phyloP scores from a whole-genome alignment of 495 filamentous ascomycete species.

The Penicillium cinerascens region DNA sequence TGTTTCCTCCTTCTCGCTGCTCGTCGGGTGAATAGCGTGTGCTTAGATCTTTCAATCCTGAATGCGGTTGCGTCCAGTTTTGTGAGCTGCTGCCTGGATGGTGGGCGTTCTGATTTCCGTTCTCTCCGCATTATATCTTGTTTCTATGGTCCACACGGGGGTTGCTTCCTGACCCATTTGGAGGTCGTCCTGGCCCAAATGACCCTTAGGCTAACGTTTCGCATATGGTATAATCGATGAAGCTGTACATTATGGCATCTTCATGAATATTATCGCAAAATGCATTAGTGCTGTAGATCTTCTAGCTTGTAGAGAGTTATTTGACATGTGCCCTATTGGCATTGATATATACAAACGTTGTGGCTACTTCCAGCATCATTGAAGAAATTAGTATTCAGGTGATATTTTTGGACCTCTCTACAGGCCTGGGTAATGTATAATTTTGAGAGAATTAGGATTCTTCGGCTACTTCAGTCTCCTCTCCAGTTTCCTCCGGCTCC shows the following conservation, averaged over 20 bases:
- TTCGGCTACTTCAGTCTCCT: slow-evolving; percentile 3
- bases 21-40: slow-evolving; percentile 28
- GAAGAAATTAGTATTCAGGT: background rate
- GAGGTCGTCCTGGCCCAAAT: slow-evolving; percentile 5
- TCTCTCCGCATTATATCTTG: slow-evolving; percentile 21
- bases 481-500: slow-evolving; percentile 13
- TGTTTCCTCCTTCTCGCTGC: slow-evolving; percentile 28
- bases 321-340: background rate
- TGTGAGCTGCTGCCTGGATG: slow-evolving; percentile 12
- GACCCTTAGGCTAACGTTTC: slow-evolving; percentile 13
- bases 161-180: slow-evolving; percentile 9
- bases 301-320: background rate
- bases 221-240: slow-evolving; percentile 25
- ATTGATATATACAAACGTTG: background rate
- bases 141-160: slow-evolving; percentile 11
- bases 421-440: background rate
- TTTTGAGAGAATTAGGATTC: slow-evolving; percentile 1
- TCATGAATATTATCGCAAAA: background rate
- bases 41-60: slow-evolving; percentile 24
- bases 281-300: background rate
- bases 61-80: slow-evolving; percentile 17
- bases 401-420: background rate
- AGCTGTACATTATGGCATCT: slow-evolving; percentile 26
- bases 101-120: slow-evolving; percentile 22
- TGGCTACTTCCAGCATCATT: background rate